A percentile compares a stretch with the other conserved stretches of the same genome.
phyloP scores from a whole-genome alignment of 345 rosid species.

The Camelina laxa region DNA sequence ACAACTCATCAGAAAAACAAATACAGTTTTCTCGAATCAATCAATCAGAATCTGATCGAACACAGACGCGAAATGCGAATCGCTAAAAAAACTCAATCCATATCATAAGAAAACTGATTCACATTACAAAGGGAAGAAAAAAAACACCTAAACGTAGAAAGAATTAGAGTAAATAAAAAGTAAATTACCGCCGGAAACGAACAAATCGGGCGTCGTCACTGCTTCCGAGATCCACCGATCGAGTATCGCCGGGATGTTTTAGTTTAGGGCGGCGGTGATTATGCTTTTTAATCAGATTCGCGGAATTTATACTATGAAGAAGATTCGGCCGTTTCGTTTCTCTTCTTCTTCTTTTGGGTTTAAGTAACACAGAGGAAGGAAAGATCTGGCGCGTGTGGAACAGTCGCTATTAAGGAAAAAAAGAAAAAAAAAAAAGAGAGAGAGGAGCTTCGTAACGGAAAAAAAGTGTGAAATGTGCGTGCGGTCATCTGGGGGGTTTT shows the following conservation, averaged over 20 bases:
- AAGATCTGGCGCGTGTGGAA: constrained; percentile 37
- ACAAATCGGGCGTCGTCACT: constrained; percentile 17
- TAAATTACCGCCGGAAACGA: constrained; percentile 18
- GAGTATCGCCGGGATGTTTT: constrained; percentile 11
- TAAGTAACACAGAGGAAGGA: neutral
- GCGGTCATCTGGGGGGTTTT: too few relatives aligned
- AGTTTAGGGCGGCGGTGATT: constrained; percentile 32
- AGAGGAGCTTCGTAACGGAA: constrained; percentile 18
- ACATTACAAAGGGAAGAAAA: neutral
- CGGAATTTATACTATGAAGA: neutral
- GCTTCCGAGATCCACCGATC: constrained; percentile 15
- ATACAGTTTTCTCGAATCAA: constrained; percentile 36
- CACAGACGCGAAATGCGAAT: constrained; percentile 27
- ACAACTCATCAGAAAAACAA: constrained; percentile 19
- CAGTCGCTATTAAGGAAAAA: constrained; percentile 20
- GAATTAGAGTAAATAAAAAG: neutral
- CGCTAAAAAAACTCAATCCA: neutral
- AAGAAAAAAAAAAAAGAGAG: too few relatives aligned
- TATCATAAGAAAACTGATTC: neutral
- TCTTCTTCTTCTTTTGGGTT: constrained; percentile 5
- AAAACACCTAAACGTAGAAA: neutral
- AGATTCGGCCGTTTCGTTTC: constrained; percentile 36
- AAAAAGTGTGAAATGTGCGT: neutral
- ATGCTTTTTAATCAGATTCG: constrained; percentile 5
- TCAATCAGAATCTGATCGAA: constrained; percentile 23